Percentiles rank a stretch among this genome's conserved stretches.
These are phyloP conservation scores for Linderina pennispora DNA, from an alignment of 192 early-diverging fungal genomes.

Conservation along the genomic window DNA sequence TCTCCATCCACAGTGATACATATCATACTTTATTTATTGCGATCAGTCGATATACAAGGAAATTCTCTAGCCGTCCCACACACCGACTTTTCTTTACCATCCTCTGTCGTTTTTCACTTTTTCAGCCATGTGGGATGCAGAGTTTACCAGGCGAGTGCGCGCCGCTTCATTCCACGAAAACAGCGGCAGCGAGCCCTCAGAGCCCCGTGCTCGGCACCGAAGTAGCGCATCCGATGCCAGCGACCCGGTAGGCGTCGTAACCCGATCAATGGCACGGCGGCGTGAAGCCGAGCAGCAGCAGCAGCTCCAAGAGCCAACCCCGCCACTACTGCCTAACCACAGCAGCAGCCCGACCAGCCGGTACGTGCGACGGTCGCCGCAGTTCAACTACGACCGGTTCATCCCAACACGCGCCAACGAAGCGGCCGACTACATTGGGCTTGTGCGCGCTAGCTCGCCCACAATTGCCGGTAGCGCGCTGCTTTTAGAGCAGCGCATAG, in stretches of 20 bases:
- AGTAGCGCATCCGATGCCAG: neutral
- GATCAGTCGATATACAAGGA: too few relatives aligned
- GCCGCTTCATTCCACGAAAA: slow-evolving; percentile 7
- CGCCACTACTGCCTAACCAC: neutral
- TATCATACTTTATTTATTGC: neutral
- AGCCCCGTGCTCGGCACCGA: neutral
- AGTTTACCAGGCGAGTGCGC: slow-evolving; percentile 18
- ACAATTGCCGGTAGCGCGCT: too few relatives aligned
- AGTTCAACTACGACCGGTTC: slow-evolving; percentile 46
- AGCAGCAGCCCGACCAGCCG: slow-evolving; percentile 14
- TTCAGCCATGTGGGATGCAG: slow-evolving; percentile 19
- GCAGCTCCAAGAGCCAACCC: neutral
- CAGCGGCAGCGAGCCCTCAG: too few relatives aligned
- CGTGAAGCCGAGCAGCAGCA: slow-evolving; percentile 8
- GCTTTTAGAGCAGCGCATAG: slow-evolving; percentile 27
- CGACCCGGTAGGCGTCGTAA: slow-evolving; percentile 17
- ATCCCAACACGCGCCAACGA: slow-evolving; percentile 34
- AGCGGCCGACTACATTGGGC: slow-evolving; percentile 6
- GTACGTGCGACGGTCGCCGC: slow-evolving; percentile 33
- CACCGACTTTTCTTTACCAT: too few relatives aligned
- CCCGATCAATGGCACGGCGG: slow-evolving; percentile 43
- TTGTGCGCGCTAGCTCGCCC: slow-evolving; percentile 7
- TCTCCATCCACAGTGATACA: too few relatives aligned
- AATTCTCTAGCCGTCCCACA: too few relatives aligned
- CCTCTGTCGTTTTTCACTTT: too few relatives aligned